Base-by-base conservation (phyloP, 345 rosid species). In the Sapria himalayana region DNA sequence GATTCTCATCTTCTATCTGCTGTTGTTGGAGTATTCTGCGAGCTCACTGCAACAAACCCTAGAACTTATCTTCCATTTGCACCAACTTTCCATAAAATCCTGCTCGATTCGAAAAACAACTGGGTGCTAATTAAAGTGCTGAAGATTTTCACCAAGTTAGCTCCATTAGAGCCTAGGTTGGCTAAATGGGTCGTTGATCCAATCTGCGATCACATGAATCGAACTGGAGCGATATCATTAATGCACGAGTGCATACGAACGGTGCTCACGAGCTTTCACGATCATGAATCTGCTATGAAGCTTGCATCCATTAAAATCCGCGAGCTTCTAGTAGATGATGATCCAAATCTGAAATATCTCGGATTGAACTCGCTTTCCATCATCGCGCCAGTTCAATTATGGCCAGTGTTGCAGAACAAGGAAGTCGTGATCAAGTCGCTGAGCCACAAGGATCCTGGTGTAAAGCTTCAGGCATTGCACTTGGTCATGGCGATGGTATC, bases 121-220 rank as follows among this genome's bases (percentile, higher is more conserved):
- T 84, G 95, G 99, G 71, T 79, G 45, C 48, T 80, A 46, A 89
- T 89, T 33, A 89, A 89, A 70, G 79, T 80, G 50, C 61, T 77
- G 66, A 77, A 89, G 69, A 62, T 84, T 39, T 84, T 84, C 51
- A 49, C 84, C 1, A 74, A 70, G 61, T 41, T 84, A 71, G 92
- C 76, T 42, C 61, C 62, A 10, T 45, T 84, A 17, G 98, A 89
- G 63, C 86, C 85, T 10, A 71, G 98, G 70, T 49, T 89, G 63
- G 84, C 85, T 11, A 79, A 67, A 39, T 59, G 78, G 55, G 57
- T 89, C 52, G 69, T 73, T 41, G 98, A 82, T 45, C 95, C 92
- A 1, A 57, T 89, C 32, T 79, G 92, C 61, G 92, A 89, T 14
- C 71, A 58, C 56, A 77, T 89, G 84, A 72, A 86, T 65, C 72